phyloP scores from a whole-genome alignment of 495 filamentous ascomycete genomes.

The Penicillium coffeae region DNA sequence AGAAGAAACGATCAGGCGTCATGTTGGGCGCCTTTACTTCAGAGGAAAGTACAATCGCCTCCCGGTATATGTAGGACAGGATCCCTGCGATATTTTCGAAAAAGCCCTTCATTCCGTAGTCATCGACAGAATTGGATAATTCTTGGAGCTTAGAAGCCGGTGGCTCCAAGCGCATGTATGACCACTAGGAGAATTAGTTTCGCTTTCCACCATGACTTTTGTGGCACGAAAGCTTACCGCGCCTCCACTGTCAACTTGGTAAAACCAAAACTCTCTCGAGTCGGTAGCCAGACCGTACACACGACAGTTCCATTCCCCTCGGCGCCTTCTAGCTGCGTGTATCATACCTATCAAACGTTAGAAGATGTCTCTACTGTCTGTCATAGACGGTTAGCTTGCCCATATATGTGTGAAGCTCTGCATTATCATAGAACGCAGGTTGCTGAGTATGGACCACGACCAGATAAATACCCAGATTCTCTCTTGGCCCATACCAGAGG shows the following conservation, averaged over 20 bases:
- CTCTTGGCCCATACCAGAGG: conserved; percentile 1
- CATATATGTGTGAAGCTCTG: conserved; percentile 4
- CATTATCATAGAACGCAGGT: background rate
- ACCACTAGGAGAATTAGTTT: background rate
- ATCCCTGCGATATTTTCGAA: conserved; percentile 3
- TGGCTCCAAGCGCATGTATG: background rate
- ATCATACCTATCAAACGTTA: conserved; percentile 6
- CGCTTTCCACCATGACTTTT: background rate
- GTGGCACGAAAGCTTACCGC: background rate
- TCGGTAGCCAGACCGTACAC: conserved; percentile 6
- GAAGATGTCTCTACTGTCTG: background rate
- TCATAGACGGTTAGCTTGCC: background rate
- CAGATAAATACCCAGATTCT: conserved; percentile 3
- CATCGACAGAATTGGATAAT: no score
- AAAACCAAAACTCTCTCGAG: conserved; percentile 8
- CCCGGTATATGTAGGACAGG: conserved; percentile 1
- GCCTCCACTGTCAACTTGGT: conserved; percentile 3
- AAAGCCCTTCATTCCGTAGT: background rate
- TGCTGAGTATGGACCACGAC: conserved; percentile 4
- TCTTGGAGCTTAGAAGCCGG: background rate
- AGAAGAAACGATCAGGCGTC: background rate
- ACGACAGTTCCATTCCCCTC: conserved; percentile 1
- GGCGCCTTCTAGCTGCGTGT: background rate
- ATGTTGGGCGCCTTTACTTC: background rate
- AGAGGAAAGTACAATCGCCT: background rate